A percentile compares a stretch with the other conserved stretches of the same genome.
These are phyloP conservation scores for Termitomyces sp. DNA, from an alignment of 768 basidiomycete genomes.

Conservation along the genomic window DNA sequence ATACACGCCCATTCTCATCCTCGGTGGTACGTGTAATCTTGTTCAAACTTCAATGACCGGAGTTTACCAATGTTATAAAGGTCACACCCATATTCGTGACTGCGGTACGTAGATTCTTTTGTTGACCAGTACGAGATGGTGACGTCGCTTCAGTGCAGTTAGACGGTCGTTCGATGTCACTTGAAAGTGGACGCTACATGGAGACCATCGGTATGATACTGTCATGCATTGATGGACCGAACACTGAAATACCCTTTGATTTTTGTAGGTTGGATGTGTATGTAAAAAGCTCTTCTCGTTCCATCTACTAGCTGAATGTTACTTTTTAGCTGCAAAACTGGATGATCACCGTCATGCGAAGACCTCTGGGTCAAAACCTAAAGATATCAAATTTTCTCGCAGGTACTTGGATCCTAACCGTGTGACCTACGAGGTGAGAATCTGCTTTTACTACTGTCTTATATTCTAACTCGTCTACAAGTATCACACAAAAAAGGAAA, in stretches of 20 bases:
- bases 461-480: background rate
- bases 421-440: slow-evolving; percentile 61
- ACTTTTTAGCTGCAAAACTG: slow-evolving; percentile 39
- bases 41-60: background rate
- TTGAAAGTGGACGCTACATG: slow-evolving; percentile 88
- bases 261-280: slow-evolving; percentile 60
- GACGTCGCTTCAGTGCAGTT: slow-evolving; percentile 41
- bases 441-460: background rate
- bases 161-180: slow-evolving; percentile 70
- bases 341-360: background rate
- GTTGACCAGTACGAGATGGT: background rate
- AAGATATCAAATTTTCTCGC: slow-evolving; percentile 57
- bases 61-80: slow-evolving; percentile 18
- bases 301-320: background rate
- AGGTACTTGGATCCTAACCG: slow-evolving; percentile 80
- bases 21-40: slow-evolving; percentile 47
- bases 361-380: slow-evolving; percentile 16
- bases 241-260: background rate
- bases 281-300: slow-evolving; percentile 9
- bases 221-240: background rate
- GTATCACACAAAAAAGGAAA: slow-evolving; percentile 55
- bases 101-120: slow-evolving; percentile 43
- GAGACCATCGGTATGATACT: slow-evolving; percentile 71
- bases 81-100: slow-evolving; percentile 77
- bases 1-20: slow-evolving; percentile 70